These are phyloP conservation scores for Dimargaris xerosporica DNA, from an alignment of 192 early-diverging fungal genomes.

Conservation along the genomic window DNA sequence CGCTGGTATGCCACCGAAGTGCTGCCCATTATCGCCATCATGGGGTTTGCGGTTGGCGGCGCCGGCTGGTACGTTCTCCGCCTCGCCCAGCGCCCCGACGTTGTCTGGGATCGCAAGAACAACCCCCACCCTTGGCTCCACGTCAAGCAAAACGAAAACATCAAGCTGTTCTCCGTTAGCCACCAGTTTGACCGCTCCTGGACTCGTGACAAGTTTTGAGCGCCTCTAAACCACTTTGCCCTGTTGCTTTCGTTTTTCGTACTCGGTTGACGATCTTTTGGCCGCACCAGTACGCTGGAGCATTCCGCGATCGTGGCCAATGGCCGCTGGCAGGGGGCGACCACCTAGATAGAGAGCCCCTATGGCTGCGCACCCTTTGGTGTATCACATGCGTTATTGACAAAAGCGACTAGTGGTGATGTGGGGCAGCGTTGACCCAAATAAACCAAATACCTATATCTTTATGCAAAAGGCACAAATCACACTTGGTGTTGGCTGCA, in stretches of 20 bases:
- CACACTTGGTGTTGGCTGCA: no score
- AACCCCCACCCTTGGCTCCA: conserved; percentile 13
- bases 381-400: background rate
- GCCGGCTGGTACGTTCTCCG: conserved; percentile 17
- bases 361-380: background rate
- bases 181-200: background rate
- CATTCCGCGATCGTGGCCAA: background rate
- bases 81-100: conserved; percentile 16
- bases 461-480: no score
- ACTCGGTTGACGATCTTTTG: background rate
- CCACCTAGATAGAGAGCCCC: background rate
- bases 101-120: conserved; percentile 19
- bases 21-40: conserved; percentile 17
- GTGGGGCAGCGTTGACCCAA: no score
- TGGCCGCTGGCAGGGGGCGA: background rate
- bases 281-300: background rate
- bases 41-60: conserved; percentile 14
- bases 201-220: conserved; percentile 5
- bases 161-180: conserved; percentile 2
- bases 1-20: conserved; percentile 10
- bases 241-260: background rate
- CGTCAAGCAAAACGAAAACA: conserved; percentile 7
- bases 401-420: no score
- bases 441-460: no score
- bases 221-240: background rate